Evolutionary conservation across 148 eudicot species (phyloP).

Genomic region (Silene conica): DNA sequence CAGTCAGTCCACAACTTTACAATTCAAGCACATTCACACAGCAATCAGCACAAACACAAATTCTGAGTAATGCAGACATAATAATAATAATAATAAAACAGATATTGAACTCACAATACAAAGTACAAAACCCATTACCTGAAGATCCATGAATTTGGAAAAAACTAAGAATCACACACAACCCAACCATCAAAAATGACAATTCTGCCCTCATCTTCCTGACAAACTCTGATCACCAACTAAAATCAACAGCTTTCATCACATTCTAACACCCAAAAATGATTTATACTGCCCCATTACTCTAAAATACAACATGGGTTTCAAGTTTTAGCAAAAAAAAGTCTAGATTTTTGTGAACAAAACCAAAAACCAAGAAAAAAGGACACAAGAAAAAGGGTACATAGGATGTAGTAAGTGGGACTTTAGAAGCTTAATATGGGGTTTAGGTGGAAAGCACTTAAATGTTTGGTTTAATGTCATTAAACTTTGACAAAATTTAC

Average conservation of each 20-base stretch:
- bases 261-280: slow-evolving; percentile 11
- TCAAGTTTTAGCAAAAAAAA: slow-evolving; percentile 12
- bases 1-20: too few species aligned
- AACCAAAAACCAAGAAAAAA: neutral
- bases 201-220: slow-evolving; percentile 38
- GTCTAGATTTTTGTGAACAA: neutral
- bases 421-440: slow-evolving; percentile 12
- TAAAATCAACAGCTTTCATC: slow-evolving; percentile 4
- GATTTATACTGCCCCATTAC: slow-evolving; percentile 10
- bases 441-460: slow-evolving; percentile 41
- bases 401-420: slow-evolving; percentile 22
- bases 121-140: slow-evolving; percentile 42
- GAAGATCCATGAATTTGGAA: slow-evolving; percentile 46
- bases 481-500: slow-evolving; percentile 16
- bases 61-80: slow-evolving; percentile 4
- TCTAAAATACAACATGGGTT: slow-evolving; percentile 18
- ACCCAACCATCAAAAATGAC: slow-evolving; percentile 27
- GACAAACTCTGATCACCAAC: neutral
- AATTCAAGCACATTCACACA: neutral
- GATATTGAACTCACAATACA: neutral
- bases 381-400: neutral
- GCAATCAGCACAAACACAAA: neutral
- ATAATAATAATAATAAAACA: neutral
- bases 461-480: slow-evolving; percentile 25
- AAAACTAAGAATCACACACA: slow-evolving; percentile 28